Evolutionary conservation across 2,329 filamentous ascomycete species (phyloP).

Genomic region (Whalleya microplaca): DNA sequence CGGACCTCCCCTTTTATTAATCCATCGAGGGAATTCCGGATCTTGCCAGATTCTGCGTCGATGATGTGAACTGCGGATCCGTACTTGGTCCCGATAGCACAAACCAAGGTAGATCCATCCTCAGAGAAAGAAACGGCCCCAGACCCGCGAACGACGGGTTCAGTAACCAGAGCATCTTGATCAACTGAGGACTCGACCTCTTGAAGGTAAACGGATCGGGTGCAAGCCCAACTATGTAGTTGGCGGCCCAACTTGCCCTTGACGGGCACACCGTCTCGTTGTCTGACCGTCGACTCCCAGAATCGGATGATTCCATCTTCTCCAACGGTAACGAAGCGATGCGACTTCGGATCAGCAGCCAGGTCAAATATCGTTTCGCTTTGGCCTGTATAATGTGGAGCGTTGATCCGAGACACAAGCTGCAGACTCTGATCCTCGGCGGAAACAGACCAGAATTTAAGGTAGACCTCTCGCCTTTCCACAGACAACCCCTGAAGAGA

Average conservation of each 20-base stretch:
- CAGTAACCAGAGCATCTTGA: constrained; percentile 34
- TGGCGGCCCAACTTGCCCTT: constrained; percentile 61
- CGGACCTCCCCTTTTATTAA: constrained; percentile 68
- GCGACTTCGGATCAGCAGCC: constrained; percentile 67
- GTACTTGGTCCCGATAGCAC: constrained; percentile 59
- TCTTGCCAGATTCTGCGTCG: constrained; percentile 68
- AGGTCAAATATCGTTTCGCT: constrained; percentile 71
- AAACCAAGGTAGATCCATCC: constrained; percentile 82
- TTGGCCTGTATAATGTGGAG: constrained; percentile 69
- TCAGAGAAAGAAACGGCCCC: constrained; percentile 78
- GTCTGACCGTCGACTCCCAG: constrained; percentile 76
- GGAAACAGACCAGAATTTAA: constrained; percentile 88
- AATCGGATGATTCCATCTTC: constrained; percentile 77
- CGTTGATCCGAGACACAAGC: constrained; percentile 80
- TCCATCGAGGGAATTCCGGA: constrained; percentile 69
- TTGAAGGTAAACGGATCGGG: constrained; percentile 57
- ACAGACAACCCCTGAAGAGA: constrained; percentile 52
- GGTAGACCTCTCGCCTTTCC: constrained; percentile 70
- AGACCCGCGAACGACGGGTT: constrained; percentile 44
- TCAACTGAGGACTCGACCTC: constrained; percentile 44
- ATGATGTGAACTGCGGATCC: constrained; percentile 74
- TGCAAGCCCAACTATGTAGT: constrained; percentile 75
- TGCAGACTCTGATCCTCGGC: constrained; percentile 63
- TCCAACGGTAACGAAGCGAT: constrained; percentile 83
- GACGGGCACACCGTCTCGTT: constrained; percentile 68